Percentiles rank a stretch among this genome's conserved stretches.
phyloP scores from a whole-genome alignment of 805 yeast genomes.

The Deakozyma indianensis region DNA sequence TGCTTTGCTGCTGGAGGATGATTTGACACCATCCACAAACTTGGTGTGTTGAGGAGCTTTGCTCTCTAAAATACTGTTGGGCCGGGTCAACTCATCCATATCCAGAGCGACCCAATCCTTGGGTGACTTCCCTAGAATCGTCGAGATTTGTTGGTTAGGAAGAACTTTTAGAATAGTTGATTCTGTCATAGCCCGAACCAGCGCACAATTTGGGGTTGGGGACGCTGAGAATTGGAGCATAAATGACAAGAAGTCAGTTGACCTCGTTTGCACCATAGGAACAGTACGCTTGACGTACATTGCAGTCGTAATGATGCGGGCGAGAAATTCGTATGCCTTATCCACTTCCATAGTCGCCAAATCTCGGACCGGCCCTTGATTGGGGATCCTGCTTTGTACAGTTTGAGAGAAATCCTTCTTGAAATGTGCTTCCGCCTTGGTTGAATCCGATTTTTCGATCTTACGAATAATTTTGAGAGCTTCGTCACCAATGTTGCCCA shows the following conservation, averaged over 20 bases:
- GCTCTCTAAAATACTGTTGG: constrained; percentile 21
- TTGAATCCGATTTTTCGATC: constrained; percentile 1
- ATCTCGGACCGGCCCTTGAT: constrained; percentile 13
- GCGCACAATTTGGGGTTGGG: constrained; percentile 12
- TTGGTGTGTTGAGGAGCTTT: constrained; percentile 13
- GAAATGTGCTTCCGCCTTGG: constrained; percentile 2
- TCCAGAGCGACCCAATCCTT: constrained; percentile 22
- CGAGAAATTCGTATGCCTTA: constrained; percentile 10
- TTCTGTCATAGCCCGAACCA: constrained; percentile 16
- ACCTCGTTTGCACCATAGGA: constrained; percentile 7
- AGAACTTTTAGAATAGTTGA: constrained; percentile 4
- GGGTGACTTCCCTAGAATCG: constrained; percentile 7
- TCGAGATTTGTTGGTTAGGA: background rate
- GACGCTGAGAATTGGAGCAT: constrained; percentile 17
- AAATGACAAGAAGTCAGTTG: constrained; percentile 20
- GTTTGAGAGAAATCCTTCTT: constrained; percentile 8
- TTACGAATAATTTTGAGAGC: constrained; percentile 4
- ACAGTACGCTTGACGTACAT: constrained; percentile 1
- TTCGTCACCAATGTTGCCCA: constrained; percentile 7
- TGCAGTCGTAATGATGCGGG: background rate
- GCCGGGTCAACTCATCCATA: constrained; percentile 30
- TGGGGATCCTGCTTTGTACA: constrained; percentile 16
- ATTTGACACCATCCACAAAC: too few species aligned
- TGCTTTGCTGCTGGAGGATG: too few species aligned
- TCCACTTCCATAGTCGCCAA: constrained; percentile 6